phyloP scores from a whole-genome alignment of 73 alveolate genomes.

The Durusdinium trenchii region DNA sequence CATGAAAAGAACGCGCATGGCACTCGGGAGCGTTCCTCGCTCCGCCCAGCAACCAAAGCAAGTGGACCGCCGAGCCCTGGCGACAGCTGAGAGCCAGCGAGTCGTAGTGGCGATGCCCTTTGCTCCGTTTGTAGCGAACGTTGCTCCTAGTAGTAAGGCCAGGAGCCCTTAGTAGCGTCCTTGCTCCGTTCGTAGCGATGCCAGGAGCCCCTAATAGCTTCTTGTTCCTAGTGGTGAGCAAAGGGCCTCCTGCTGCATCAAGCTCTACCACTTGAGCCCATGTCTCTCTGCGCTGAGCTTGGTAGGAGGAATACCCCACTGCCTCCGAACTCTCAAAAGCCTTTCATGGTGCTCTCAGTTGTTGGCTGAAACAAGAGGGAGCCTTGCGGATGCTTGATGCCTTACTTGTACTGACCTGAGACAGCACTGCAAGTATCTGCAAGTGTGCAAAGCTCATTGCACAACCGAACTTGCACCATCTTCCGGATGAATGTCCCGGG shows the following conservation, averaged over 20 bases:
- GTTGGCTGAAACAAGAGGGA: no score
- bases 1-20: no score
- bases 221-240: no score
- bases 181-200: no score
- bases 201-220: no score
- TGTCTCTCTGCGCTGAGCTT: slow-evolving; percentile 78
- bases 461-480: background rate
- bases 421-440: background rate
- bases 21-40: slow-evolving; percentile 54
- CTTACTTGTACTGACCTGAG: no score
- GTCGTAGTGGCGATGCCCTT: no score
- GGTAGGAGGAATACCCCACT: slow-evolving; percentile 89
- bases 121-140: no score
- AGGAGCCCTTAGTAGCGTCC: no score
- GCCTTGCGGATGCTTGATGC: no score
- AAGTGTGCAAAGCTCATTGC: background rate
- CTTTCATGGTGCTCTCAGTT: background rate
- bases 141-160: no score
- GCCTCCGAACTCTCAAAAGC: background rate
- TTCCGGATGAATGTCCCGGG: no score
- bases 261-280: slow-evolving; percentile 86
- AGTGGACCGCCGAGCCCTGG: slow-evolving; percentile 87
- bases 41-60: slow-evolving; percentile 55
- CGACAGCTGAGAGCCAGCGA: background rate
- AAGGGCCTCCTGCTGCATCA: slow-evolving; percentile 94